Conservation (phyloP, 2,329 filamentous ascomycete genomes). For the Scytalidium lignicola region DNA sequence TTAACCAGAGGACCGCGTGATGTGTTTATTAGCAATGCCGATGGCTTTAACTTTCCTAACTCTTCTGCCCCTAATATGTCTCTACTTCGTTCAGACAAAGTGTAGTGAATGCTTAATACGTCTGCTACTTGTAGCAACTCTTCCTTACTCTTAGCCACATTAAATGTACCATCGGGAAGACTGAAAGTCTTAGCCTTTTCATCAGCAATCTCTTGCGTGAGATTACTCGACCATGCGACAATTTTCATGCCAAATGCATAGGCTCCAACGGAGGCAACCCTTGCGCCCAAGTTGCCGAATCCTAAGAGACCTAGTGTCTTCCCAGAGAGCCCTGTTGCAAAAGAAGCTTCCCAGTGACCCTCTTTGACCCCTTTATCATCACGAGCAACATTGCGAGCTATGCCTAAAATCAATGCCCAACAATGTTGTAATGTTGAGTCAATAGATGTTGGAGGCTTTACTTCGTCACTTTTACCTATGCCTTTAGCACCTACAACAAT, state of each 20-base stretch:
- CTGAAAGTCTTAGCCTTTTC: conserved; percentile 57
- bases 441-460: conserved; percentile 29
- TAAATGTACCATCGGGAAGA: conserved; percentile 62
- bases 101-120: conserved; percentile 66
- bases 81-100: conserved; percentile 60
- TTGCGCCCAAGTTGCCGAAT: conserved; percentile 65
- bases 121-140: conserved; percentile 62
- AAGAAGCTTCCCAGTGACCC: conserved; percentile 65
- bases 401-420: conserved; percentile 62
- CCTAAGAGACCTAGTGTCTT: conserved; percentile 69
- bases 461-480: conserved; percentile 27
- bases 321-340: conserved; percentile 59
- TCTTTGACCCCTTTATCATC: conserved; percentile 66
- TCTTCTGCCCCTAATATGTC: conserved; percentile 59
- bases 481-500: conserved; percentile 58
- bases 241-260: conserved; percentile 72
- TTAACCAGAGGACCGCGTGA: conserved; percentile 63
- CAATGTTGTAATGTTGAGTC: conserved; percentile 67
- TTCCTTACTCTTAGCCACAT: conserved; percentile 59
- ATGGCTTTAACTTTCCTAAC: conserved; percentile 58
- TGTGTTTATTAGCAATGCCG: conserved; percentile 64
- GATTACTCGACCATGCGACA: conserved; percentile 70
- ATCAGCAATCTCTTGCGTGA: conserved; percentile 73
- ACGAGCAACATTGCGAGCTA: conserved; percentile 64
- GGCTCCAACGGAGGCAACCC: conserved; percentile 62